Base-by-base conservation (phyloP, 306 rosid genomes). In the Morella rubra region DNA sequence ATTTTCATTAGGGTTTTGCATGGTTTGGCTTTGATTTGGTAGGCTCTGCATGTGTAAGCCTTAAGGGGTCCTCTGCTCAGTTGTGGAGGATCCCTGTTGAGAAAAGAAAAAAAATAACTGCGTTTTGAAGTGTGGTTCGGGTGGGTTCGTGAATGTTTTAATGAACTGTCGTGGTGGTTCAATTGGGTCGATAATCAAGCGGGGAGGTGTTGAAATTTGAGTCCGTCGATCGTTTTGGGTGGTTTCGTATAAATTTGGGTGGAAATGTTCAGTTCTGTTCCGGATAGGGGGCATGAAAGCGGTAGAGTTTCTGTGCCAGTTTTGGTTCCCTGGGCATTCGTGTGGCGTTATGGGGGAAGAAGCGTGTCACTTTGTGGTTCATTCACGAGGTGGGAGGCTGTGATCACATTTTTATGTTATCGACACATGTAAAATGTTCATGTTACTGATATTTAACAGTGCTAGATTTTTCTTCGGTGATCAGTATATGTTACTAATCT, bases 261-360 rank as follows among this genome's bases (percentile, higher is more conserved):
- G 79, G 87, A 83, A 83, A 92, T 92, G 97, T 90, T 85, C 79
- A 82, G 86, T 81, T 62, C 91, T 18, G 88, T 78, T 76, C 44
- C 85, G 62, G 88, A 83, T 67, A 61, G 81, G 75, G 90, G 86
- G 72, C 73, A 61, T 68, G 88, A 82, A 16, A 80, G 87, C 65
- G 78, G 80, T 73, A 89, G 84, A 77, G 75, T 62, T 80, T 72
- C 91, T 4, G 87, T 90, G 74, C 81, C 89, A 32, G 44, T 80
- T 83, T 81, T 83, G 82, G 70, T 88, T 82, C 95, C 95, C 19
- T 84, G 79, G 60, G 83, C 83, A 40, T 91, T 91, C 66, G 81
- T 85, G 19, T 91, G 97, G 97, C 95, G 89, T 81, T 72, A 90
- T 73, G 97, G 97, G 7, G 95, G 97, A 85, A 88, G 82, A 67